Conservation (phyloP, 345 rosid species). For the Conringia planisiliqua region DNA sequence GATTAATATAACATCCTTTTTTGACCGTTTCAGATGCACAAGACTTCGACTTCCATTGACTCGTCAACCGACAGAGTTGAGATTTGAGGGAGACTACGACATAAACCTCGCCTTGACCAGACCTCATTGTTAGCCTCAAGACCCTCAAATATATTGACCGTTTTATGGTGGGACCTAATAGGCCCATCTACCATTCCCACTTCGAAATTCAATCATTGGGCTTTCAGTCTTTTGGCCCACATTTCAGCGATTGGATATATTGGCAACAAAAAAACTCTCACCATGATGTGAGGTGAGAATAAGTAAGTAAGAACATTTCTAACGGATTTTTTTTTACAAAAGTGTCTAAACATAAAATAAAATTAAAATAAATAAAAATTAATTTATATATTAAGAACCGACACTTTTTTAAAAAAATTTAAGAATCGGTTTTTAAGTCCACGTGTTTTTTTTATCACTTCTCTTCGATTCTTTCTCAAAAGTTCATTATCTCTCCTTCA, state of each 20-base stretch:
- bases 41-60: conserved; percentile 14
- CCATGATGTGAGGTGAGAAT: no score
- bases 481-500: no score
- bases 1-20: background rate
- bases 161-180: background rate
- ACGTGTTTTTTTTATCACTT: no score
- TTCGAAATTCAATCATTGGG: background rate
- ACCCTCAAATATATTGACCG: background rate
- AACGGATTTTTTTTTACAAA: no score
- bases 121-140: background rate
- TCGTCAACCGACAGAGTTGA: conserved; percentile 15
- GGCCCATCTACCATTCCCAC: background rate
- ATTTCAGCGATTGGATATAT: background rate
- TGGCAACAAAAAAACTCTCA: no score
- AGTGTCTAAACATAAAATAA: no score
- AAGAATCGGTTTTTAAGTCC: no score
- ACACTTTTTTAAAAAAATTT: no score
- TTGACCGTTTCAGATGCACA: conserved; percentile 17
- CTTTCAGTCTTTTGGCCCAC: background rate
- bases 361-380: no score
- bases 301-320: no score
- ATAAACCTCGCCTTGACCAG: background rate
- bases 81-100: background rate
- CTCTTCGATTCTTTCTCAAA: no score
- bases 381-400: no score